Evolutionary conservation across 2,329 filamentous ascomycete genomes (phyloP), one percentile per base, ranked within the genome.

Genomic region (Ciborinia camelliae): DNA sequence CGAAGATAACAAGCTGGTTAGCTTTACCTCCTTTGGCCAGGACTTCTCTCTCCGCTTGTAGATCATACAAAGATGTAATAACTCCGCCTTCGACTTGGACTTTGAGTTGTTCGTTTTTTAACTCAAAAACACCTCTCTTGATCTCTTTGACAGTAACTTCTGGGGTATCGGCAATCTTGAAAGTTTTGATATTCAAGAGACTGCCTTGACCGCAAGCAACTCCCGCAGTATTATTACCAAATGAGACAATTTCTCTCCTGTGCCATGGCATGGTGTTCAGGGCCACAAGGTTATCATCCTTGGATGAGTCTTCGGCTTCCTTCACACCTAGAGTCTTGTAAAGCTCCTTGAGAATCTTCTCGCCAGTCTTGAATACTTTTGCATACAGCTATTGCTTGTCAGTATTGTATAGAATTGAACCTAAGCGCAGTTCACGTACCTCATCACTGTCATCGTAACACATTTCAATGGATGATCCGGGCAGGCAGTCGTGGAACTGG

Each of bases 401-500:
- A 78, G 74, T 64, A 68, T 66, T 61, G 52, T n/a, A 51, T 28
- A 59, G 35, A 28, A 6, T 23, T 48, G 20, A 51, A 55, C 47
- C 23, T 32, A 32, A 23, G 26, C 2, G 26, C n/a, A 15, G 8
- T 39, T 18, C 52, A 71, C 78, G 75, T 76, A 86, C 85, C 79
- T 92, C 85, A 74, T 97, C 90, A 3, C 93, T 96, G 75, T 99
- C 95, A 75, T 96, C 91, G 73, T 98, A 98, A 77, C 92, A 97
- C 92, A 98, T 97, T 76, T 96, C 93, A 71, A 99, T 98, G 41
- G 87, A 91, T 75, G 92, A 97, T 64, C 95, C 95, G 0, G 95
- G 95, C 60, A 99, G 82, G 75, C 95, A 98, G 75, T 99, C 95
- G 70, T 99, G 95, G 82, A 99, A 99, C 73, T 99, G 95, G 70